Evolutionary conservation across 495 filamentous ascomycete species (phyloP), one percentile per base, ranked within the genome.

Genomic region (Hypomontagnella submonticulosa): DNA sequence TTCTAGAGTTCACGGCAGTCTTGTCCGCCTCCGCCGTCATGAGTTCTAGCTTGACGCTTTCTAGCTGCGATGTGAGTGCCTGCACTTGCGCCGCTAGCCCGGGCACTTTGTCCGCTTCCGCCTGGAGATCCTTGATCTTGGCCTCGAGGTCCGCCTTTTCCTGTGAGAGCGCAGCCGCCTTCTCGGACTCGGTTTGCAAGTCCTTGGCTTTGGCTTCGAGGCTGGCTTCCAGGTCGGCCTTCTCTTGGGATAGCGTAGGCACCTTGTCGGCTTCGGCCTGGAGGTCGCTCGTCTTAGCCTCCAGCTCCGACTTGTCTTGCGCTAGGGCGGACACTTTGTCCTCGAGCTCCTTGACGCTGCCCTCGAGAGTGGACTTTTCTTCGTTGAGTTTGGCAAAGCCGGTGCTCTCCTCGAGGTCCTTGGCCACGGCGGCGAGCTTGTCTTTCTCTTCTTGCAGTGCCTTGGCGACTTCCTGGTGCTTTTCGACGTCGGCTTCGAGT

Each of bases 101-200:
- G 11, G 72, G 57, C 1, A 70, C 59, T 57, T 71, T 70, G 40
- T 59, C 67, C 13, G 70, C 72, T 38, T 68, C 61, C 18, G 44
- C 56, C 27, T 63, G 67, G 4, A 73, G 61, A n/a, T 59, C 55
- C 42, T 50, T 51, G 64, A 58, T 53, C 36, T 61, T 65, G 47
- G 46, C 62, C 38, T 73, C 72, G 20, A 74, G 72, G 12, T 65
- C 67, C 1, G 71, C 53, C 53, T 76, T 82, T 44, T 73, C 71
- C 32, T 67, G 64, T 27, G 61, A 57, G 19, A 81, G 71, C 7
- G 60, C 18, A 10, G 70, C 53, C 6, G 75, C 65, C 42, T 74
- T 75, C 55, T 75, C 73, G 18, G 77, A 70, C 37, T 78, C 77
- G 19, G 65, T 70, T 38, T 76, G 73, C 15, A 76, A 66, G n/a